Percentiles rank a stretch among this genome's conserved stretches.
phyloP scores from a whole-genome alignment of 768 basidiomycete genomes.

The Hypholoma fasciculare region DNA sequence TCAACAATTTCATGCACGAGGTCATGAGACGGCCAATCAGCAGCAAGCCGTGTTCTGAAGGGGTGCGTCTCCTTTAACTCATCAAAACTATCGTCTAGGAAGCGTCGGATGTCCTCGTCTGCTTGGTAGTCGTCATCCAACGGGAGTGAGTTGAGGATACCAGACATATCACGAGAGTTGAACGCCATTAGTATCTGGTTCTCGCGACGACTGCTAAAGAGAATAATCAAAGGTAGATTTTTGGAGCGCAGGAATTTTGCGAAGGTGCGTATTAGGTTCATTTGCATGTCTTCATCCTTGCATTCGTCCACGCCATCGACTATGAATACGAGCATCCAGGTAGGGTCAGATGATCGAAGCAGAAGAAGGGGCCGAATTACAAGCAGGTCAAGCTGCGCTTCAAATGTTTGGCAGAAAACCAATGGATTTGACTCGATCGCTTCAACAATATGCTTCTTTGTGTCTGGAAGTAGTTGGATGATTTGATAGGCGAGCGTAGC shows the following conservation, averaged over 20 bases:
- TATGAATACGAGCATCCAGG: not conserved
- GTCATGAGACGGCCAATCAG: slow-evolving; percentile 3
- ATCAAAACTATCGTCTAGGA: not conserved
- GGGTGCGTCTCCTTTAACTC: not conserved
- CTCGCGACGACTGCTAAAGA: slow-evolving; percentile 2
- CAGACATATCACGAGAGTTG: not conserved
- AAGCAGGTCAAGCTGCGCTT: slow-evolving; percentile 9
- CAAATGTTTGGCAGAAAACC: slow-evolving; percentile 8
- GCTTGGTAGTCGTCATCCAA: not conserved
- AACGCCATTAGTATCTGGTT: not conserved
- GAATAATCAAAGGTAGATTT: not conserved
- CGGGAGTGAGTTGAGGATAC: not conserved
- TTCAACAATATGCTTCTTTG: slow-evolving; percentile 3
- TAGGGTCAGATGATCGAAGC: not conserved
- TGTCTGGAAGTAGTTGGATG: slow-evolving; percentile 2
- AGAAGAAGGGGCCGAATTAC: slow-evolving; percentile 1
- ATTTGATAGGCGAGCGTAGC: slow-evolving; percentile 15
- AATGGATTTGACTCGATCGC: slow-evolving; percentile 10
- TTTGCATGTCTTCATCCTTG: not conserved
- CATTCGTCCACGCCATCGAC: slow-evolving; percentile 4
- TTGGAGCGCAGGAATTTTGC: not conserved
- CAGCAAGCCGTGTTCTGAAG: not conserved
- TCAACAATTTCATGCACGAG: not conserved
- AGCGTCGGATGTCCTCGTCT: not conserved
- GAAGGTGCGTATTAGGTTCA: not conserved